Percentiles rank a stretch among this genome's conserved stretches.
phyloP scores from a whole-genome alignment of 768 basidiomycete genomes.

The Mycena vitilis region DNA sequence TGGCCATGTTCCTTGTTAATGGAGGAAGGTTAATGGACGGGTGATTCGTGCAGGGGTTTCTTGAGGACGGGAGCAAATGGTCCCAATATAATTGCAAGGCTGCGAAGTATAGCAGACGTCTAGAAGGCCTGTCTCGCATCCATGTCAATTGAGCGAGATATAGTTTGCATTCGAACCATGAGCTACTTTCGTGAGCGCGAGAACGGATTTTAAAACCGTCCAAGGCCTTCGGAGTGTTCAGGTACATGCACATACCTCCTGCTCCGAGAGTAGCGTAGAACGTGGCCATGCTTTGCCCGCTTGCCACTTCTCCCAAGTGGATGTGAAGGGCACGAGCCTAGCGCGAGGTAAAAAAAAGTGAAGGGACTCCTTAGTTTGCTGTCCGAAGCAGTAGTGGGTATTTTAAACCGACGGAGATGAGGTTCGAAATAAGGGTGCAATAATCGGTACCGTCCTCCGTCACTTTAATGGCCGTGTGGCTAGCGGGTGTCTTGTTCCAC shows the following conservation, averaged over 20 bases:
- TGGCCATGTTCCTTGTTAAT: neutral
- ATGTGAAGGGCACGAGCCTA: neutral
- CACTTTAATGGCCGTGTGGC: neutral
- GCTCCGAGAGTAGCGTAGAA: constrained; percentile 2
- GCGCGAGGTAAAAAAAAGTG: neutral
- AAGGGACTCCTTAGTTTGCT: neutral
- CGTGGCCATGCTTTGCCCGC: neutral
- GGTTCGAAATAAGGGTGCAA: neutral
- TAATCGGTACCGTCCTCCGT: constrained; percentile 1
- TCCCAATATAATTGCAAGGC: constrained; percentile 9
- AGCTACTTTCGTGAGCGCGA: neutral
- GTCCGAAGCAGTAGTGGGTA: neutral
- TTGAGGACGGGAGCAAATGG: neutral
- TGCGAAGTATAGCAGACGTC: neutral
- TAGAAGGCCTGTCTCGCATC: too few relatives aligned
- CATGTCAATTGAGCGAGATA: neutral
- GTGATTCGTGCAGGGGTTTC: neutral
- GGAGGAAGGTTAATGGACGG: constrained; percentile 3
- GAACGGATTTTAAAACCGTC: neutral
- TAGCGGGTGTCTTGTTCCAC: neutral
- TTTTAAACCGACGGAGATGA: neutral
- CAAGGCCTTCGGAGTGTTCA: neutral
- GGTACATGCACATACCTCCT: neutral
- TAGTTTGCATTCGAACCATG: neutral
- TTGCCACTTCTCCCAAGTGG: constrained; percentile 13